Evolutionary conservation across 2,329 filamentous ascomycete genomes (phyloP), one percentile per base, ranked within the genome.

Genomic region (Cordyceps pruinosa): DNA sequence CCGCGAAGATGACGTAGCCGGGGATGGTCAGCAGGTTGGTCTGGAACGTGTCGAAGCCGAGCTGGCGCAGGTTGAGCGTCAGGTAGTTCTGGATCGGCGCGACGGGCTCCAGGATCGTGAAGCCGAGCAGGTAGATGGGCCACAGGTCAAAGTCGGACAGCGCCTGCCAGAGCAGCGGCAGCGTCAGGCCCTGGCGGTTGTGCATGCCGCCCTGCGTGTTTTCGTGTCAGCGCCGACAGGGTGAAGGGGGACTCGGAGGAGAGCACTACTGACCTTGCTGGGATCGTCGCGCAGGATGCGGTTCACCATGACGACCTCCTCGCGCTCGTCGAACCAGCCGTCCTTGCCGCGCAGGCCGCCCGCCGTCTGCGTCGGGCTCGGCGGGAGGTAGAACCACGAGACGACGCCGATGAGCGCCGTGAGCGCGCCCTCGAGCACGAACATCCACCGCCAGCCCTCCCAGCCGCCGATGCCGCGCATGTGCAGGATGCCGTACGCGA

Each of bases 11-110:
- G 2, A 75, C 73, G 51, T 77, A 77, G 4, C 72, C 76, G 0
- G 82, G 79, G n/a, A 88, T 86, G 2, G 79, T 77, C 8, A 88
- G 75, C 34, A 88, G 66, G 64, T 87, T 88, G 2, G 83, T 77
- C 23, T 82, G 70, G 66, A 88, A 85, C 2, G 80, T 83, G 59
- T 75, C 71, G 68, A 85, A 86, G 2, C 78, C 84, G 0, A 87
- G 71, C 2, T 73, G 70, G 46, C 77, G 77, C 6, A 87, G 73
- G 1, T 78, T 81, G 5, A 85, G 75, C 0, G 85, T 84, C 5
- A 88, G 73, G 59, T 86, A 87, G 17, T 74, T 73, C 1, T 73
- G 66, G 0, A 79, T 78, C 0, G 75, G 73, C 0, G 68, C 66
- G 37, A 72, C 73, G 0, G 84, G 84, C 21, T 83, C 19, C 3